phyloP scores from a whole-genome alignment of 2,329 filamentous ascomycete genomes.

The Lomentospora prolificans region DNA sequence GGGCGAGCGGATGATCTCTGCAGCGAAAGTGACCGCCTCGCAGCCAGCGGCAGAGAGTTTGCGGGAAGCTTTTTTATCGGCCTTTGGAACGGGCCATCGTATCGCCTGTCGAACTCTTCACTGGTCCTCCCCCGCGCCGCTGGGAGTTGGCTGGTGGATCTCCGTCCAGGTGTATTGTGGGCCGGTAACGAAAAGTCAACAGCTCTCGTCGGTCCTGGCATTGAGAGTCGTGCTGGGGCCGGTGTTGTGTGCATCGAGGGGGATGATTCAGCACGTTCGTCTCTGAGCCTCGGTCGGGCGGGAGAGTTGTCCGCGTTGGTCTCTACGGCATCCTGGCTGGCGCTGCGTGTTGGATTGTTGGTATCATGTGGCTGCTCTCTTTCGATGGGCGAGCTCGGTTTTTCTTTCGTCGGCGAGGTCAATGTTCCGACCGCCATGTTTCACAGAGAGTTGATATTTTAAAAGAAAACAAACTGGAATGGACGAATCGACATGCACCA shows the following conservation, averaged over 20 bases:
- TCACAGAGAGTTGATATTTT: not conserved
- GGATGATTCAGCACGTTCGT: not conserved
- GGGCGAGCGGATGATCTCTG: not conserved
- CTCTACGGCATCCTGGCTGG: not conserved
- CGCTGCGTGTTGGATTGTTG: not conserved
- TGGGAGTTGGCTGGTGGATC: not conserved
- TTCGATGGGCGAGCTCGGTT: not conserved
- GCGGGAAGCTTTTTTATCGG: not conserved
- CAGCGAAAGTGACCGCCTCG: not conserved
- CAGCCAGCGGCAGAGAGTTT: not conserved
- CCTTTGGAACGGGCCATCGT: constrained; percentile 12
- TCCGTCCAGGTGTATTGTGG: not conserved
- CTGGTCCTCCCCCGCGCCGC: not conserved
- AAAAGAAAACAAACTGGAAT: too few relatives aligned
- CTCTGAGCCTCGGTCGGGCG: not conserved
- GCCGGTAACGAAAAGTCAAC: not conserved
- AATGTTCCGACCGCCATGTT: not conserved
- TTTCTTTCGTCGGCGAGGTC: not conserved
- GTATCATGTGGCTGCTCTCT: too few relatives aligned
- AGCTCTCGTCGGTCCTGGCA: not conserved
- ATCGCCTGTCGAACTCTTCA: constrained; percentile 12
- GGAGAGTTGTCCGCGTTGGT: not conserved
- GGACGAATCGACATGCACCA: too few relatives aligned
- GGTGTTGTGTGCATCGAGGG: too few relatives aligned
- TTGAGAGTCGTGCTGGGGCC: not conserved